Conservation (phyloP, 352 stramenopile species). For the Aphanomyces invadans region DNA sequence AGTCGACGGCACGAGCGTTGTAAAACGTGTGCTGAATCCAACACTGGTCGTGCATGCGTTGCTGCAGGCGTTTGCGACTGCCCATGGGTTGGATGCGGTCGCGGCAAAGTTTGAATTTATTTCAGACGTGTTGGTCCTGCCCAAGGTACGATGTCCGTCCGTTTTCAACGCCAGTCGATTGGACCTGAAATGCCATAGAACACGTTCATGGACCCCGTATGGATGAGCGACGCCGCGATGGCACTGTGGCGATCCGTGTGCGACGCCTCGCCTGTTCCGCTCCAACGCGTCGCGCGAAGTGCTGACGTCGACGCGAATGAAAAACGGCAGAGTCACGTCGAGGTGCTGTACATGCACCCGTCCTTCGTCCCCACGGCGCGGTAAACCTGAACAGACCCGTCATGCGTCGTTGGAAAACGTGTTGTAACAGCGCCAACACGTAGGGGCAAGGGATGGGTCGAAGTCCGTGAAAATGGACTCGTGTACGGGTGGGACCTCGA, state of each 20-base stretch:
- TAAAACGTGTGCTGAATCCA: constrained; percentile 37
- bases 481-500: constrained; percentile 93
- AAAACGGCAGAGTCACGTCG: constrained; percentile 71
- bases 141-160: constrained; percentile 28
- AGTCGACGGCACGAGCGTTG: background rate
- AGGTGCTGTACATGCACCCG: constrained; percentile 55
- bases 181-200: constrained; percentile 20
- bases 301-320: constrained; percentile 69
- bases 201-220: constrained; percentile 51
- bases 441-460: constrained; percentile 54
- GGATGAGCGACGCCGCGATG: constrained; percentile 25
- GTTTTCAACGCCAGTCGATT: background rate
- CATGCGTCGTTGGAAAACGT: no score
- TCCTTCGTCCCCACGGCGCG: background rate
- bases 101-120: constrained; percentile 63
- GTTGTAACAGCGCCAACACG: constrained; percentile 29
- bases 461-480: constrained; percentile 91
- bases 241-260: constrained; percentile 68
- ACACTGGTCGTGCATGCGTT: constrained; percentile 62
- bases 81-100: constrained; percentile 33
- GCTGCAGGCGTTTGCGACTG: constrained; percentile 43
- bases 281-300: constrained; percentile 73
- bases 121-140: constrained; percentile 59
- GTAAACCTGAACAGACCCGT: background rate
- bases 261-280: constrained; percentile 36